Evolutionary conservation across 2,329 filamentous ascomycete species (phyloP), one percentile per base, ranked within the genome.

Genomic region (Dactylellina drechsleri): DNA sequence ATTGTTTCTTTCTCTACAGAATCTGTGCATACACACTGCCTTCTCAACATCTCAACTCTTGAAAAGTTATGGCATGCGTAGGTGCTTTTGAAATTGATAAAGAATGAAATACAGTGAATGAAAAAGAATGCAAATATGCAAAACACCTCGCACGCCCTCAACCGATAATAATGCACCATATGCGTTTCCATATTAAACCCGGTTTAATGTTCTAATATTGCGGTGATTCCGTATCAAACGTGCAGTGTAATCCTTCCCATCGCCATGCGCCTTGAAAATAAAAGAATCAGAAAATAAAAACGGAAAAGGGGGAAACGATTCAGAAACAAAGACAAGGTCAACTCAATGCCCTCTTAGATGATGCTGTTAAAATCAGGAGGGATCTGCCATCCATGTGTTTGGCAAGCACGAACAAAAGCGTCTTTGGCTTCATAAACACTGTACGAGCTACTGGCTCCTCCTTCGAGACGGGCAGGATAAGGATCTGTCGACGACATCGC

Each of bases 351-450:
- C 10, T 13, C 2, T 66, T 61, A 76, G 13, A 76, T 76, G n/a
- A 76, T 67, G 43, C 43, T 59, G 26, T 58, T 79, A 73, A 93
- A 85, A 53, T 90, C 90, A 1, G 82, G 80, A 0, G 92, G 91
- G 2, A 93, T 83, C 56, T 84, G 81, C 92, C 92, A 96, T 0
- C 90, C 90, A 82, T 96, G 93, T 1, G 82, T 78, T 0, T 76
- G 77, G 70, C 91, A 92, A n/a, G 90, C 90, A 57, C 92, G 86
- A 23, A 85, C 83, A 79, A 90, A 97, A 1, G 92, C 92, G 0
- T 88, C 86, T 0, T 93, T 84, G 0, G 92, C 93, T 80, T 96
- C 92, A 0, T 80, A 81, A 2, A 92, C 85, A 0, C 84, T 83
- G 79, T 97, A 96, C 86, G 52, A 13, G 45, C 60, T 43, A 18